Percentiles rank a stretch among this genome's conserved stretches.
Evolutionary conservation across 2,329 filamentous ascomycete genomes (phyloP).

Genomic region (Truncatella angustata): DNA sequence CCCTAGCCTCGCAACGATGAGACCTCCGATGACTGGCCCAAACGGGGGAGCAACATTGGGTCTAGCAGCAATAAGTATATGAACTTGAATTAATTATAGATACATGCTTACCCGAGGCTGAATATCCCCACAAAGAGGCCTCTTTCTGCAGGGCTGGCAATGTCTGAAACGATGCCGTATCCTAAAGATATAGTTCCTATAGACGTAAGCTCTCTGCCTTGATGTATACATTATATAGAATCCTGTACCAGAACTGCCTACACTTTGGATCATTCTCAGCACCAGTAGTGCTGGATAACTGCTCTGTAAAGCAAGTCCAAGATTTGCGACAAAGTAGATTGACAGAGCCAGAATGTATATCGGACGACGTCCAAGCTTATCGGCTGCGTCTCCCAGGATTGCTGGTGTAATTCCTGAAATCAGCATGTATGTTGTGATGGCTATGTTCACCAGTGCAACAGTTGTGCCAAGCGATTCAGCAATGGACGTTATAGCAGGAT

Average conservation of each 20-base stretch:
- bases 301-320: conserved; percentile 12
- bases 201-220: neutral
- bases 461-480: conserved; percentile 14
- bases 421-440: conserved; percentile 22
- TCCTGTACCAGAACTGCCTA: conserved; percentile 10
- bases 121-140: conserved; percentile 49
- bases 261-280: conserved; percentile 14
- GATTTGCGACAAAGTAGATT: conserved; percentile 12
- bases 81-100: neutral
- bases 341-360: conserved; percentile 8
- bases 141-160: conserved; percentile 47
- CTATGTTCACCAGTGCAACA: conserved; percentile 17
- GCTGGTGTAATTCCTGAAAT: conserved; percentile 3
- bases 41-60: conserved; percentile 30
- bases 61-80: conserved; percentile 10
- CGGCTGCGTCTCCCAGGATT: conserved; percentile 11
- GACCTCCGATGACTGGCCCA: conserved; percentile 45
- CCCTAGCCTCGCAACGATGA: conserved; percentile 42
- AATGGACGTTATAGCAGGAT: conserved; percentile 16
- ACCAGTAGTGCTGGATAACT: conserved; percentile 11
- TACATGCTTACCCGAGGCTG: conserved; percentile 23
- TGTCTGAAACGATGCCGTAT: conserved; percentile 50
- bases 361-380: conserved; percentile 8
- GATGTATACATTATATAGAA: neutral
- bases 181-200: conserved; percentile 31